Percentiles rank a stretch among this genome's conserved stretches.
These are phyloP conservation scores for Suillus placidus DNA, from an alignment of 768 basidiomycete species.

Conservation along the genomic window DNA sequence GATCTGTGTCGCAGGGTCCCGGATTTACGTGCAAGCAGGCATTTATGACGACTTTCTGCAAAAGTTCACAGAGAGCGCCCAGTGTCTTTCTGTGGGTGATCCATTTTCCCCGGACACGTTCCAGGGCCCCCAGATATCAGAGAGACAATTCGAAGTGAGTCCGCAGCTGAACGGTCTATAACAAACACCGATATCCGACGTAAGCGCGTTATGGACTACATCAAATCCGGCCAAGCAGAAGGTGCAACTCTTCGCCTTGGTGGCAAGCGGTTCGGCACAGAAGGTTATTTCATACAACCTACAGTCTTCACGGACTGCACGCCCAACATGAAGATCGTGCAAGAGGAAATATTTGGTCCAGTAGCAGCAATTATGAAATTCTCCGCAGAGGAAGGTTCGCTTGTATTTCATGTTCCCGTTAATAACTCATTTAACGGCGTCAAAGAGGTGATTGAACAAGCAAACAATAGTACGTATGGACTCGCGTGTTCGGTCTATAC, in stretches of 20 bases:
- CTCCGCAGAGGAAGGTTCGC: constrained; percentile 51
- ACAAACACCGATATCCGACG: constrained; percentile 83
- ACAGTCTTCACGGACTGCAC: constrained; percentile 73
- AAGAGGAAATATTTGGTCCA: constrained; percentile 81
- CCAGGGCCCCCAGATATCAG: constrained; percentile 81
- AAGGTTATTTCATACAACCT: constrained; percentile 73
- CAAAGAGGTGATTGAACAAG: constrained; percentile 61
- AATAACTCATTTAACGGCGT: neutral
- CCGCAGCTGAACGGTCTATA: constrained; percentile 1
- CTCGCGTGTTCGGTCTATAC: constrained; percentile 89
- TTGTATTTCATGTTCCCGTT: neutral
- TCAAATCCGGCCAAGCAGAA: constrained; percentile 68
- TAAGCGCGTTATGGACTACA: constrained; percentile 81
- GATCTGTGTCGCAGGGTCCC: constrained; percentile 77
- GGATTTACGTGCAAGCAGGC: constrained; percentile 77
- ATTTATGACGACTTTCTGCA: constrained; percentile 80
- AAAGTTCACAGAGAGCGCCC: constrained; percentile 56
- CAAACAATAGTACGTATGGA: constrained; percentile 88
- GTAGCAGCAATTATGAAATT: constrained; percentile 79
- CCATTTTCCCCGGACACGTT: constrained; percentile 62
- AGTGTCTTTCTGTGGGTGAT: constrained; percentile 66
- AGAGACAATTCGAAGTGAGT: constrained; percentile 71
- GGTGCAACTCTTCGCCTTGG: constrained; percentile 74
- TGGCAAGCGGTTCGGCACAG: constrained; percentile 58
- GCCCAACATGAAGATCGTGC: constrained; percentile 73